Evolutionary conservation across 169 alveolate genomes (phyloP), one percentile per base, ranked within the genome.

Genomic region (Plasmodium sp.): DNA sequence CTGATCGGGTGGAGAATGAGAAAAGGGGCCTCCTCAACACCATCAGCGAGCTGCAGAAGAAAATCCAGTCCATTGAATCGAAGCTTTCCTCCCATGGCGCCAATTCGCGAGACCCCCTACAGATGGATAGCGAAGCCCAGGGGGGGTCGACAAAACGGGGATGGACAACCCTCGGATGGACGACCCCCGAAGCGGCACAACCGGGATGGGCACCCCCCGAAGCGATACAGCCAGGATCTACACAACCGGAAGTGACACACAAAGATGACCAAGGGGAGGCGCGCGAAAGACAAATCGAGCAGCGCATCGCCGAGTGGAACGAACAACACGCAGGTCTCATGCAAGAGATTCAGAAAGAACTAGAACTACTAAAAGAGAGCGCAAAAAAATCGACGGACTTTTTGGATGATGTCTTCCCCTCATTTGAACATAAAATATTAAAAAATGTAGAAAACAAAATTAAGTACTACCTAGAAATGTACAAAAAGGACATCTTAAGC

Each of bases 391-490:
- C 94, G 5, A 62, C 27, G 1, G 16, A n/a, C 36, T 73, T 62
- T 80, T 36, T 90, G 39, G 94, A 90, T 80, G 90, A 80, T 27
- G 36, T 81, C 48, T 90, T 90, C 36, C 90, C 90, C 14, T 27
- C 54, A 18, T 18, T 90, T 62, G 94, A 90, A 79, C 36, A 62
- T 4, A 90, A 45, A 62, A 80, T 90, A 48, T 58, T 79, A 67
- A 90, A 90, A 31, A 79, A 80, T 79, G 75, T 71, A 1, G 94
- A 90, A 79, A 80, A 80, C 51, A 90, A 90, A 90, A 90, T 74
- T 33, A 90, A 90, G 43, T 80, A 90, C 34, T 90, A 90, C 51
- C 74, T 90, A 90, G 94, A 90, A 81, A 80, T 90, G 83, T 90
- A 90, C 72, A 90, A 90, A 79, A 90, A 90, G 73, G 94, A 90